phyloP scores from a whole-genome alignment of 805 yeast species.

The Candida silvicultrix region DNA sequence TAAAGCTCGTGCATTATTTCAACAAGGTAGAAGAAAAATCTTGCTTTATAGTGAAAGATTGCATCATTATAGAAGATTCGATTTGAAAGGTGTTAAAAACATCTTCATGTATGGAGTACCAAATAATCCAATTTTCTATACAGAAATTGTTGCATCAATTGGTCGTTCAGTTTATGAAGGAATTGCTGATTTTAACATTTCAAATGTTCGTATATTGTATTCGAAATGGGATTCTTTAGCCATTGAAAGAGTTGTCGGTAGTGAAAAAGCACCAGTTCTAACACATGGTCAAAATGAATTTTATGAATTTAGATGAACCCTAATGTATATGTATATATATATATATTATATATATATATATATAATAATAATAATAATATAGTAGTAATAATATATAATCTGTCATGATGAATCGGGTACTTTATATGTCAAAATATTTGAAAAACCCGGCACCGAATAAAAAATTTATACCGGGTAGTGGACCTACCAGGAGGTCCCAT shows the following conservation, averaged over 20 bases:
- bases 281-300: constrained; percentile 67
- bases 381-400: too few relatives aligned
- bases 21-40: constrained; percentile 53
- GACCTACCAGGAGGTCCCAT: too few relatives aligned
- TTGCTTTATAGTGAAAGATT: constrained; percentile 90
- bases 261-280: constrained; percentile 60
- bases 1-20: constrained; percentile 64
- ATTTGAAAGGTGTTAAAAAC: constrained; percentile 77
- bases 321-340: too few relatives aligned
- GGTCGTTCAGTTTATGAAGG: constrained; percentile 49
- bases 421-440: neutral
- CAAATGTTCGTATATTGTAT: constrained; percentile 55
- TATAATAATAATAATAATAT: constrained; percentile 2
- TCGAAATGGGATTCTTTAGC: constrained; percentile 76
- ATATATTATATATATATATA: too few relatives aligned
- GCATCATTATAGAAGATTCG: constrained; percentile 86
- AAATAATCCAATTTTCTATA: constrained; percentile 75
- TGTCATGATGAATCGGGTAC: neutral
- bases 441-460: neutral
- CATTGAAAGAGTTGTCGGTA: constrained; percentile 81
- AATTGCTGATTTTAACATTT: constrained; percentile 48
- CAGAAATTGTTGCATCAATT: constrained; percentile 65
- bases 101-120: constrained; percentile 82
- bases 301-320: constrained; percentile 70
- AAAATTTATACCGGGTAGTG: too few relatives aligned